Conservation (phyloP, 2,329 filamentous ascomycete genomes). For the Ophiocordyceps unilateralis region DNA sequence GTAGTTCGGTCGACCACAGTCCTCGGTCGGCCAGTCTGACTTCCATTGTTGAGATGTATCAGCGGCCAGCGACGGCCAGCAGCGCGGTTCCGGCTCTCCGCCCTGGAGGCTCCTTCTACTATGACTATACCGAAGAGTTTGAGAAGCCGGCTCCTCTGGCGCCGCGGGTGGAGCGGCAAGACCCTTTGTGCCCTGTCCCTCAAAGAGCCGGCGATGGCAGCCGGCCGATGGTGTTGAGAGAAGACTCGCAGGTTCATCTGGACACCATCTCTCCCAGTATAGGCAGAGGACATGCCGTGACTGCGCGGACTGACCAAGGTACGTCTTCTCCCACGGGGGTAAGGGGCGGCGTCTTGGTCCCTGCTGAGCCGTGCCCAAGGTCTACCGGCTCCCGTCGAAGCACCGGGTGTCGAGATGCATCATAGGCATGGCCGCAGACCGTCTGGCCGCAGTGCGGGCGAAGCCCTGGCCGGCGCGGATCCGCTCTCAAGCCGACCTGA, state of each 20-base stretch:
- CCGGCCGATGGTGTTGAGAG: slow-evolving; percentile 11
- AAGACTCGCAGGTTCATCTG: slow-evolving; percentile 5
- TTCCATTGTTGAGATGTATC: slow-evolving; percentile 32
- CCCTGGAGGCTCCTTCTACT: slow-evolving; percentile 24
- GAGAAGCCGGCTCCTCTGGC: slow-evolving; percentile 14
- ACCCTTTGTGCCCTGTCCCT: slow-evolving; percentile 15
- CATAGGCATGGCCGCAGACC: not conserved
- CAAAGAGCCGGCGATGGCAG: slow-evolving; percentile 8
- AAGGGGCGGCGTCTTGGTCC: not conserved
- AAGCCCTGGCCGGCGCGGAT: not conserved
- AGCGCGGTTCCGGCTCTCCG: slow-evolving; percentile 12
- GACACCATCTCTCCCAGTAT: not conserved
- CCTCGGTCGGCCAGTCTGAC: slow-evolving; percentile 29
- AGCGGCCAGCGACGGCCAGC: slow-evolving; percentile 10
- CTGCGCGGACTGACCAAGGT: not conserved
- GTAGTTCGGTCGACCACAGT: slow-evolving; percentile 18
- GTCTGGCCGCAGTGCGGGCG: not conserved
- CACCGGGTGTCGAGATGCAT: not conserved
- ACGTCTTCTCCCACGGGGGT: not conserved
- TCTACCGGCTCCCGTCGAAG: not conserved
- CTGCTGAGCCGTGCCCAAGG: not conserved
- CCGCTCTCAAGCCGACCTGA: not conserved
- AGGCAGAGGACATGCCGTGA: not conserved
- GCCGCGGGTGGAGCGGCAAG: slow-evolving; percentile 3
- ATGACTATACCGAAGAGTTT: slow-evolving; percentile 36